Evolutionary conservation across 2,329 filamentous ascomycete species (phyloP).

Genomic region (Epichloe sp.): DNA sequence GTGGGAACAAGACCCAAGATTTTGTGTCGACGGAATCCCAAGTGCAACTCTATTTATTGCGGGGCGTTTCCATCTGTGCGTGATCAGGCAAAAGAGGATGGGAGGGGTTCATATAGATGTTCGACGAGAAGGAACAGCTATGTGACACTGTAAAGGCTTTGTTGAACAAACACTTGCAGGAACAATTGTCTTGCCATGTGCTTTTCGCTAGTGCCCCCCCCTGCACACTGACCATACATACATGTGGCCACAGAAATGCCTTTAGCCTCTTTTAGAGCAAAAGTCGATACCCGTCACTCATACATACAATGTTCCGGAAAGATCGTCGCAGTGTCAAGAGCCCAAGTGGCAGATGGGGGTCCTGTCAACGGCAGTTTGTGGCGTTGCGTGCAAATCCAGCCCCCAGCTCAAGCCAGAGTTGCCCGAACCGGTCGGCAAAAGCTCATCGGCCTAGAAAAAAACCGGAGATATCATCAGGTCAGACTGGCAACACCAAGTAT

Average conservation of each 20-base stretch:
- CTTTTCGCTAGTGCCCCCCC: too few species aligned
- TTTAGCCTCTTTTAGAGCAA: not conserved
- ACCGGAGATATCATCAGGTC: too few species aligned
- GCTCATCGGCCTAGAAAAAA: not conserved
- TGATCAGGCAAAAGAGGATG: not conserved
- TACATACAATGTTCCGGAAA: not conserved
- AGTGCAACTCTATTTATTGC: not conserved
- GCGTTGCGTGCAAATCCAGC: not conserved
- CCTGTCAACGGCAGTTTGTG: not conserved
- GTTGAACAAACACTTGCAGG: too few species aligned
- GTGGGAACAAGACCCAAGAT: too few species aligned
- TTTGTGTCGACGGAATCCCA: not conserved
- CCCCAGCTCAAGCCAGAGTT: not conserved
- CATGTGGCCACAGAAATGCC: not conserved
- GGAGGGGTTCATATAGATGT: not conserved
- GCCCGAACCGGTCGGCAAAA: not conserved
- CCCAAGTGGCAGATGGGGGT: not conserved
- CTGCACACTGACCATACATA: not conserved
- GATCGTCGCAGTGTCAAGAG: not conserved
- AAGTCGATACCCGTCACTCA: not conserved
- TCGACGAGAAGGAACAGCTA: too few species aligned
- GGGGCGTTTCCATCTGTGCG: not conserved
- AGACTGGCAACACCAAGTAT: too few species aligned
- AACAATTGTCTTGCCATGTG: too few species aligned
- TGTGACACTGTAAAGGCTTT: too few species aligned